Conservation (phyloP, 768 basidiomycete species). For the Pleurotus djamor region DNA sequence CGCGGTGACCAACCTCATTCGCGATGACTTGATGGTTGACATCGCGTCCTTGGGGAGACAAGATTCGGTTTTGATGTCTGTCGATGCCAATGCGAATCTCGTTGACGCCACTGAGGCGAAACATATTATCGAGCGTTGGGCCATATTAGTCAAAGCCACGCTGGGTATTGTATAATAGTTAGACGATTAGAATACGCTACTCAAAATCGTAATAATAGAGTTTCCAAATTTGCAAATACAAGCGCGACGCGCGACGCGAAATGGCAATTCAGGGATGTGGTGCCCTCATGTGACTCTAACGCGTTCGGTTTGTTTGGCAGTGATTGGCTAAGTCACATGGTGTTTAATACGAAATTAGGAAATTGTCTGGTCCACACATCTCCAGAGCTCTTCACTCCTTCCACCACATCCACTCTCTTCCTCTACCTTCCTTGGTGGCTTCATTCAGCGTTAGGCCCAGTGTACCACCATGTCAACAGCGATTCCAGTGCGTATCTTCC, state of each 20-base stretch:
- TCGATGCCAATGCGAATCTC: conserved; percentile 23
- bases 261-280: background rate
- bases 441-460: conserved; percentile 3
- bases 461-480: conserved; percentile 8
- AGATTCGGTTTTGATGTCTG: conserved; percentile 27
- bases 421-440: conserved; percentile 2
- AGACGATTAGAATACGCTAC: too few species aligned
- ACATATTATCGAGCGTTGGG: conserved; percentile 21
- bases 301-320: conserved; percentile 1
- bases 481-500: conserved; percentile 1
- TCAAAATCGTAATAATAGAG: too few species aligned
- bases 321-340: background rate
- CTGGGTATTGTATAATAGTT: background rate
- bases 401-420: background rate
- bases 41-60: conserved; percentile 18
- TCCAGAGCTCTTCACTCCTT: background rate
- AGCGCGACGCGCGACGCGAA: too few species aligned
- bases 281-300: background rate
- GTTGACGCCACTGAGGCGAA: conserved; percentile 19
- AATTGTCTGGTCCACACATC: background rate
- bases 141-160: conserved; percentile 5
- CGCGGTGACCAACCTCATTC: conserved; percentile 18
- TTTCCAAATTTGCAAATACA: too few species aligned
- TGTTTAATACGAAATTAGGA: conserved; percentile 5
- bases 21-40: conserved; percentile 28